Conservation (phyloP, 2,329 filamentous ascomycete species). For the Corniculantispora saksenae region DNA sequence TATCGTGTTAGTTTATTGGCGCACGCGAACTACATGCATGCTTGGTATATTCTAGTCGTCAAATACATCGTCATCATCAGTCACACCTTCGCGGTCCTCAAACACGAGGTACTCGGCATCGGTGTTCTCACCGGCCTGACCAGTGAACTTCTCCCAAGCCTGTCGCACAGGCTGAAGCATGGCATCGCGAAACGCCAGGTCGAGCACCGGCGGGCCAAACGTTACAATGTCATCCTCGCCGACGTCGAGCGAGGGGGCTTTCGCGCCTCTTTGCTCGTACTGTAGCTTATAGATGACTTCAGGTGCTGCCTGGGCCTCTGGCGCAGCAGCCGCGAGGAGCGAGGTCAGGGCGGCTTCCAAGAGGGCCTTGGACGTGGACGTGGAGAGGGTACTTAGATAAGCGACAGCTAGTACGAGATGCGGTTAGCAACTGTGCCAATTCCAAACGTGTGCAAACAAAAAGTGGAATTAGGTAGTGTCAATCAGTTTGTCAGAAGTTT, state of each 20-base stretch:
- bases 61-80: constrained; percentile 59
- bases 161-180: constrained; percentile 66
- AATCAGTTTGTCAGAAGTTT: constrained; percentile 89
- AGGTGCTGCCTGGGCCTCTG: constrained; percentile 30
- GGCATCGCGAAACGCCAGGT: constrained; percentile 73
- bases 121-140: constrained; percentile 47
- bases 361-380: constrained; percentile 34
- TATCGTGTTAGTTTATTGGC: constrained; percentile 25
- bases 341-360: constrained; percentile 44
- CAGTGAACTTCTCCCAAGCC: constrained; percentile 68
- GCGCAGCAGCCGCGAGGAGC: constrained; percentile 39
- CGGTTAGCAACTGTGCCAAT: constrained; percentile 34
- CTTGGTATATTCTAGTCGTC: constrained; percentile 34
- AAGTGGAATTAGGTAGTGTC: constrained; percentile 34
- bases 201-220: constrained; percentile 61
- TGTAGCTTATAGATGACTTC: constrained; percentile 52
- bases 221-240: constrained; percentile 47
- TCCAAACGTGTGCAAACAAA: constrained; percentile 19
- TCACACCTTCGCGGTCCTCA: constrained; percentile 66
- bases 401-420: constrained; percentile 31
- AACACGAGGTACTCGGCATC: constrained; percentile 71
- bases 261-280: constrained; percentile 53
- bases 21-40: constrained; percentile 7
- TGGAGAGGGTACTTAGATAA: constrained; percentile 40
- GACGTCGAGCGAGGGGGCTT: constrained; percentile 28